Conservation (phyloP, 1,284 basidiomycete species). For the Bondarzewia mesenterica region DNA sequence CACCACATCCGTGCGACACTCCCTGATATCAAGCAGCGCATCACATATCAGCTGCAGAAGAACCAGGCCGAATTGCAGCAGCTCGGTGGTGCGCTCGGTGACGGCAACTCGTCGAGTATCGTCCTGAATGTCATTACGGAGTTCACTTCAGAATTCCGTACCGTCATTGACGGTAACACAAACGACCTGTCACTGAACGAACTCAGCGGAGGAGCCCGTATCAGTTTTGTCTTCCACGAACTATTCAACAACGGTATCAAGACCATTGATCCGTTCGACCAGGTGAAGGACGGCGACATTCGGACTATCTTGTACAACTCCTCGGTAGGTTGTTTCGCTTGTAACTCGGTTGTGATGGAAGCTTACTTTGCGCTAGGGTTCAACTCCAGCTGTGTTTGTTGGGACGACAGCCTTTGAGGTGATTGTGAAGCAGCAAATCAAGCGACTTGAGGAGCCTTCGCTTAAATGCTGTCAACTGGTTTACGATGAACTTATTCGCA, state of each 20-base stretch:
- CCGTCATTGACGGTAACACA: slow-evolving; percentile 94
- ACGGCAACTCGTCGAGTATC: slow-evolving; percentile 79
- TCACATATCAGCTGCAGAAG: slow-evolving; percentile 81
- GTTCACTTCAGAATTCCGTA: slow-evolving; percentile 94
- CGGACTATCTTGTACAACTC: slow-evolving; percentile 95
- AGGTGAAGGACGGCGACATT: slow-evolving; percentile 97
- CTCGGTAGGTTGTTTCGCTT: slow-evolving; percentile 47
- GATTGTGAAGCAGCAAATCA: slow-evolving; percentile 98
- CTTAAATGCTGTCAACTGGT: slow-evolving; percentile 92
- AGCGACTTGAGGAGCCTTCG: slow-evolving; percentile 88
- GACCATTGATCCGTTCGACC: slow-evolving; percentile 95
- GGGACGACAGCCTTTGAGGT: slow-evolving; percentile 96
- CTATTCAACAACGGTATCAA: slow-evolving; percentile 95
- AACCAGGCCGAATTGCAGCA: slow-evolving; percentile 77
- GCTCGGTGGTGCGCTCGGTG: slow-evolving; percentile 86
- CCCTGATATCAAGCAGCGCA: slow-evolving; percentile 94
- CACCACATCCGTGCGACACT: slow-evolving; percentile 95
- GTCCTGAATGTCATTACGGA: slow-evolving; percentile 96
- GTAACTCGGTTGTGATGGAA: not conserved
- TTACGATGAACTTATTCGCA: slow-evolving; percentile 95
- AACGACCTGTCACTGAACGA: slow-evolving; percentile 94
- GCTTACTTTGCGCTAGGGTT: slow-evolving; percentile 50
- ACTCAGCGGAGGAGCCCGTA: slow-evolving; percentile 93
- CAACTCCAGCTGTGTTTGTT: slow-evolving; percentile 92
- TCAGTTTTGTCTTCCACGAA: slow-evolving; percentile 98